Conservation (phyloP, 2,329 filamentous ascomycete genomes). For the Alternaria sp. region DNA sequence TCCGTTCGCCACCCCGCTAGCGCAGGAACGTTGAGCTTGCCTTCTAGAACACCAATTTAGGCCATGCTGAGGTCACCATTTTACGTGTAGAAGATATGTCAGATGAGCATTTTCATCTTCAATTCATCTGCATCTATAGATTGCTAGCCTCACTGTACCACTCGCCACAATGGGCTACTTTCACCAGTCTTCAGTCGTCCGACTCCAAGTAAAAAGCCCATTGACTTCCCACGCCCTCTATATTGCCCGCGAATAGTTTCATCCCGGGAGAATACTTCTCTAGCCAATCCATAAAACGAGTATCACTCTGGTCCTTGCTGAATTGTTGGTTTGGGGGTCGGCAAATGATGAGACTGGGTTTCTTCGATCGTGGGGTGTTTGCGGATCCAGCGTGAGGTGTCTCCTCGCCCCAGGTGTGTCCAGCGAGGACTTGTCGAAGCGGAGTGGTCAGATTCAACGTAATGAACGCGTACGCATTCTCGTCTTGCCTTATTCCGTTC, state of each 20-base stretch:
- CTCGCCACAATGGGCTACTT: too few relatives aligned
- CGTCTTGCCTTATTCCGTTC: not conserved
- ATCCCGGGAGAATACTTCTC: not conserved
- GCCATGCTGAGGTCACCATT: too few relatives aligned
- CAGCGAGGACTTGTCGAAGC: not conserved
- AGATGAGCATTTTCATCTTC: not conserved
- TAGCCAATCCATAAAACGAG: not conserved
- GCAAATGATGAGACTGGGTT: not conserved
- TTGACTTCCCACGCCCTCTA: too few relatives aligned
- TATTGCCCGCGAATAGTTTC: too few relatives aligned
- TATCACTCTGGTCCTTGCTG: not conserved
- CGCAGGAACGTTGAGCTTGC: slow-evolving; percentile 1
- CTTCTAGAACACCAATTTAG: not conserved
- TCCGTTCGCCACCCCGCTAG: slow-evolving; percentile 9
- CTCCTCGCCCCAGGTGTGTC: not conserved
- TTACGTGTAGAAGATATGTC: not conserved
- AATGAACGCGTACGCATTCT: not conserved
- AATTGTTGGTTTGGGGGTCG: not conserved
- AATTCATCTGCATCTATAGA: too few relatives aligned
- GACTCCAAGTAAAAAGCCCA: too few relatives aligned
- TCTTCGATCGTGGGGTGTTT: not conserved
- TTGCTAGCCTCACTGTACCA: too few relatives aligned
- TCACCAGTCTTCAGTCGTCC: too few relatives aligned
- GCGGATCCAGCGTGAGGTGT: not conserved
- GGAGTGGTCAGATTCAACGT: not conserved